A percentile compares a stretch with the other conserved stretches of the same genome.
phyloP scores from a whole-genome alignment of 2,329 filamentous ascomycete genomes.

The Alternaria sp. region DNA sequence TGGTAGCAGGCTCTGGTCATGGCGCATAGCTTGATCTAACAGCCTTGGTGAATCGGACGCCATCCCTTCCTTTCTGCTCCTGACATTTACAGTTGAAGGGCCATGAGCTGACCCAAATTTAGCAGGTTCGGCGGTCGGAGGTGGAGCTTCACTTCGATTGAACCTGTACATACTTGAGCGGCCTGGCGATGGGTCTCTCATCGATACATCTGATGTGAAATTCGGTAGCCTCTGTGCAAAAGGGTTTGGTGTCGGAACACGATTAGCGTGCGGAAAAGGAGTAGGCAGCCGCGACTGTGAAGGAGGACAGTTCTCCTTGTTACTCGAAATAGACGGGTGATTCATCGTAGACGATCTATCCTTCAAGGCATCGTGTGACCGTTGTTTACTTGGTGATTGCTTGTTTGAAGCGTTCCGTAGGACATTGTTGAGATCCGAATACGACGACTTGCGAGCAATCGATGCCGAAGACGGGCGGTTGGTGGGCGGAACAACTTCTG shows the following conservation, averaged over 20 bases:
- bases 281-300: constrained; percentile 25
- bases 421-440: constrained; percentile 28
- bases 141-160: constrained; percentile 14
- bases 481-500: constrained; percentile 22
- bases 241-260: constrained; percentile 34
- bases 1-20: constrained; percentile 28
- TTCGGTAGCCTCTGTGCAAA: constrained; percentile 23
- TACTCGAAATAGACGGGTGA: constrained; percentile 18
- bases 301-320: constrained; percentile 32
- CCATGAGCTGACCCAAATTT: constrained; percentile 32
- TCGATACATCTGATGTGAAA: constrained; percentile 33
- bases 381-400: constrained; percentile 17
- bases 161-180: constrained; percentile 26
- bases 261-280: constrained; percentile 19
- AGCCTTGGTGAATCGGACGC: constrained; percentile 10
- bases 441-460: constrained; percentile 38
- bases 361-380: constrained; percentile 9
- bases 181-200: constrained; percentile 33
- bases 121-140: constrained; percentile 3
- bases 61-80: constrained; percentile 42
- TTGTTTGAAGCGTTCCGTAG: constrained; percentile 24
- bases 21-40: constrained; percentile 20
- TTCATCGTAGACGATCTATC: constrained; percentile 12
- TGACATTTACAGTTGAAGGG: constrained; percentile 26
- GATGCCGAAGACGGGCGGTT: constrained; percentile 37